Base-by-base conservation (phyloP, 768 basidiomycete species). In the Russula brevipes region DNA sequence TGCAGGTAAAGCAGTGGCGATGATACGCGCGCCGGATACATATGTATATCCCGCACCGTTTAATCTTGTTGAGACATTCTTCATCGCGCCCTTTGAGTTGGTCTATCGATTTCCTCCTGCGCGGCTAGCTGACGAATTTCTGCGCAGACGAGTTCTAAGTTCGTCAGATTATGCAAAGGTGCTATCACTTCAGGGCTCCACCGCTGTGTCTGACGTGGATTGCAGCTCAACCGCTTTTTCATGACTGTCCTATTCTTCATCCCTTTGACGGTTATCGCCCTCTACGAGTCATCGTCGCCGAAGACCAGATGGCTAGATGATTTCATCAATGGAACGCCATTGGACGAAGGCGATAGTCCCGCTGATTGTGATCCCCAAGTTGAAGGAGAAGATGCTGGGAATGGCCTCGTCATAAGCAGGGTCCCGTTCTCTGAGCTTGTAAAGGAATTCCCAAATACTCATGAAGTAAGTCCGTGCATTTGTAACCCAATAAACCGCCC, bases 41-140 rank as follows among this genome's bases (percentile, higher is more conserved):
- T 90, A 78, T 69, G 78, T 92, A 54, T 95, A 94, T 72, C 92
- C 93, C 38, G 90, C 94, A 0, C 95, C 95, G 1, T 95, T 96
- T 79, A 97, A 96, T 72, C 76, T 97, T 33, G 75, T 95, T 64
- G 95, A 98, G 74, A 77, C 80, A 0, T 72, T 93, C 71, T 75
- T 96, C 35, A 77, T 96, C 61, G 90, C 86, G 2, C 95, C 95
- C 17, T 79, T 92, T 54, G 94, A 96, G 93, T 96, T 69, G 70
- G 89, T 78, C 31, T 8, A 16, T 57, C 17, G 49, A 42, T 16
- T 44, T 51, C 12, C 9, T 46, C 59, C 24, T 30, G 36, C 17
- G 38, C 7, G 14, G 33, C 3, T 30, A 24, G 12, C 31, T 54
- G 63, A 50, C 57, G 57, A 41, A 42, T 56, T 14, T 54, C 39